Conservation (phyloP, 129 eudicot genomes). For the Flaveria sonorensis region DNA sequence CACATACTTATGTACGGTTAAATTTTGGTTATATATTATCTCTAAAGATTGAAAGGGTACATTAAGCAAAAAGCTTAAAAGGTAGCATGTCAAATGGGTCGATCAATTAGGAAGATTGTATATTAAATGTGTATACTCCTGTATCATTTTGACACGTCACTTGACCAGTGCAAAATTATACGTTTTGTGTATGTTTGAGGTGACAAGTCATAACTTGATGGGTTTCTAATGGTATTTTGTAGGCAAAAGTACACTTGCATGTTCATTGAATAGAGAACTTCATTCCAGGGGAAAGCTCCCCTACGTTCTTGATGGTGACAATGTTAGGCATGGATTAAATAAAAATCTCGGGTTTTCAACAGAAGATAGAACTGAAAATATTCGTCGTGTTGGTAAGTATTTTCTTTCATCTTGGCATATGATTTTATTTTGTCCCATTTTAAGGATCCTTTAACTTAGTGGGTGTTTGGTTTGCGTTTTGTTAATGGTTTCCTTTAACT, state of each 20-base stretch:
- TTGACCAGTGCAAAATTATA: neutral
- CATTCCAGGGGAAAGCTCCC: conserved; percentile 85
- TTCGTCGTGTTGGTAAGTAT: conserved; percentile 91
- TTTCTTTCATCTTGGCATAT: neutral
- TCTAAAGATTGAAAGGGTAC: neutral
- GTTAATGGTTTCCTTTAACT: too few relatives aligned
- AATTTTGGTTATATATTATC: neutral
- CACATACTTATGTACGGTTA: neutral
- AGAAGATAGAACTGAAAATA: conserved; percentile 91
- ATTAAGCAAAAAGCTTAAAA: neutral
- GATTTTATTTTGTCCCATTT: neutral
- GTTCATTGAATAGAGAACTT: conserved; percentile 78
- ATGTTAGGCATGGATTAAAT: conserved; percentile 92
- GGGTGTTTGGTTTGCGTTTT: neutral
- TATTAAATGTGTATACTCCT: neutral
- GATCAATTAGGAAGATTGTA: neutral
- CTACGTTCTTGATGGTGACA: conserved; percentile 98
- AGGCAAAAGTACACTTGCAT: conserved; percentile 98
- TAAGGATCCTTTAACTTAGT: neutral
- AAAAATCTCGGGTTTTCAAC: conserved; percentile 89
- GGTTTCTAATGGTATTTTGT: conserved; percentile 12
- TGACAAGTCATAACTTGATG: conserved; percentile 2
- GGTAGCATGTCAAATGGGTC: neutral
- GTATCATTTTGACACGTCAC: neutral
- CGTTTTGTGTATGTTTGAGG: conserved; percentile 11